Conservation (phyloP, 371 early-diverging fungal genomes). For the Mucor circinelloides region DNA sequence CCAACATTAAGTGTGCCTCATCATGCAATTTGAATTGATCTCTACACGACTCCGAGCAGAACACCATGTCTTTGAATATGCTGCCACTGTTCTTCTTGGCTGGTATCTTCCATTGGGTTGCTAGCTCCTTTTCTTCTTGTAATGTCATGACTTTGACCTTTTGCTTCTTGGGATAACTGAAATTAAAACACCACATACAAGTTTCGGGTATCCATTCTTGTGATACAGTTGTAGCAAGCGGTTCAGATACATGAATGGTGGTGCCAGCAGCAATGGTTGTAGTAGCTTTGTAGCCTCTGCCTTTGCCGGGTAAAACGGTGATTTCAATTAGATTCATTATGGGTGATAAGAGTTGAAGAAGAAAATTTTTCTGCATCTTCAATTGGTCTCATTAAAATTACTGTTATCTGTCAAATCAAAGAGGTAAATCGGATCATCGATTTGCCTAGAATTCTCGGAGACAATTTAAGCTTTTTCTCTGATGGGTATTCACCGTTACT, state of each 20-base stretch:
- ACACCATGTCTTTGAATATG: slow-evolving; percentile 21
- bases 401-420: neutral
- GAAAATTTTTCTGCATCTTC: slow-evolving; percentile 1
- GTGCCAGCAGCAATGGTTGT: slow-evolving; percentile 30
- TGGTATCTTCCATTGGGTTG: neutral
- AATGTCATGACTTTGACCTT: slow-evolving; percentile 22
- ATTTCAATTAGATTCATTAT: slow-evolving; percentile 4
- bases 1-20: neutral
- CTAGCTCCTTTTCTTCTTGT: neutral
- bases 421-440: neutral
- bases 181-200: slow-evolving; percentile 43
- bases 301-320: slow-evolving; percentile 35
- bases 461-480: neutral
- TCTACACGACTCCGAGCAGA: slow-evolving; percentile 41
- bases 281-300: slow-evolving; percentile 37
- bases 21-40: neutral
- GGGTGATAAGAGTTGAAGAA: neutral
- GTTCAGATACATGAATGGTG: slow-evolving; percentile 26
- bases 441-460: neutral
- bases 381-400: neutral
- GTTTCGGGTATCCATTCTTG: slow-evolving; percentile 50
- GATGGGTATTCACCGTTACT: neutral
- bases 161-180: slow-evolving; percentile 41
- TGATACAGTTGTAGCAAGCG: slow-evolving; percentile 37
- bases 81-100: neutral